Evolutionary conservation across 2,329 filamentous ascomycete species (phyloP), one percentile per base, ranked within the genome.

Genomic region (Ophiostoma pallidulum): DNA sequence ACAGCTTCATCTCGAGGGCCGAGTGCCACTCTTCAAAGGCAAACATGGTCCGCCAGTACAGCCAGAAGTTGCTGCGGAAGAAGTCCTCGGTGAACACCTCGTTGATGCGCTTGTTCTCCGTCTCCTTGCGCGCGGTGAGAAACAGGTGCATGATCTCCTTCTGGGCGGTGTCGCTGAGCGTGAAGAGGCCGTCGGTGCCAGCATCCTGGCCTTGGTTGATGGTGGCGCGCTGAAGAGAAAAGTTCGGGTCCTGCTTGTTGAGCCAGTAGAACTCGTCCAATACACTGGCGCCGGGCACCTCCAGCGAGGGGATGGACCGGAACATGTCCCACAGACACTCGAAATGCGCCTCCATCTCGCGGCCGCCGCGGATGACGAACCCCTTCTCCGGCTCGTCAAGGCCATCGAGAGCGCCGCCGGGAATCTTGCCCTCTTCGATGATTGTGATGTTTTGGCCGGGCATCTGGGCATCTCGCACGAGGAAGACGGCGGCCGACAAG

Each of bases 51-150:
- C 56, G 59, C 59, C 61, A 64, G 55, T 62, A 60, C 42, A 60
- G 59, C 63, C 63, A 65, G 45, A 66, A 66, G 42, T 63, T 63
- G 24, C 59, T 63, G 43, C 58, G 39, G 50, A 65, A 66, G 47
- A 66, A 64, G 18, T 57, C 57, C 8, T 51, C 49, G 18, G 50
- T 47, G 32, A 60, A 55, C 41, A 59, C 47, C 31, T 62, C 59
- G 44, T 60, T 56, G 37, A 63, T 62, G 20, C 54, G 57, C 47
- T 60, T 62, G 16, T 54, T 54, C 39, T 59, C 58, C 10, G 59
- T 43, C 47, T 55, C 51, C 24, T 55, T 51, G 53, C 57, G 49
- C 44, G 57, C 36, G 44, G 53, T 8, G 53, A 66, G 59, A 10
- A 67, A 58, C 7, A 61, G 52, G 5, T 56, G 55, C 41, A 65